phyloP scores from a whole-genome alignment of 1,139 yeast genomes.

The Zygosaccharomyces sapae region DNA sequence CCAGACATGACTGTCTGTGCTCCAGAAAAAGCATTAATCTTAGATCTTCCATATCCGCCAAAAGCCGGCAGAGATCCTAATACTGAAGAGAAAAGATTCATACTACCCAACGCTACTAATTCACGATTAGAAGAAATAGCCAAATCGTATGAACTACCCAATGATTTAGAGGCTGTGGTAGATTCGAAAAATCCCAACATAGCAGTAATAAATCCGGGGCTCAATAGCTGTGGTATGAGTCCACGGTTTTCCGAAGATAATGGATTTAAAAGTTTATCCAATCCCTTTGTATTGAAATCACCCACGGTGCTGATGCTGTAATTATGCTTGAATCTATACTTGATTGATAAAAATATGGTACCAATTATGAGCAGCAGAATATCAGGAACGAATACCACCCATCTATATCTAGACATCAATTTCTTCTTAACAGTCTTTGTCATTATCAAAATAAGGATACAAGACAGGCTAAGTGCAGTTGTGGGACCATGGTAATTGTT shows the following conservation, averaged over 20 bases:
- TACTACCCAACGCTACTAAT: constrained; percentile 74
- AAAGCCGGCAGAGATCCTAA: constrained; percentile 84
- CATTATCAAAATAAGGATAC: constrained; percentile 45
- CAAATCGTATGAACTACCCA: constrained; percentile 60
- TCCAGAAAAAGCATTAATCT: constrained; percentile 79
- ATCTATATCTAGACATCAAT: constrained; percentile 35
- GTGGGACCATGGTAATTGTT: constrained; percentile 48
- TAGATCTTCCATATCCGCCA: constrained; percentile 95
- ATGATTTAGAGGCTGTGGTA: constrained; percentile 84
- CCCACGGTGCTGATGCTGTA: constrained; percentile 70
- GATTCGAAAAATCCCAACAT: constrained; percentile 90
- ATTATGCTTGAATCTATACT: constrained; percentile 49
- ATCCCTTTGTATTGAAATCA: constrained; percentile 45
- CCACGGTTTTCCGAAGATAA: constrained; percentile 37
- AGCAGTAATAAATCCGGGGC: constrained; percentile 71
- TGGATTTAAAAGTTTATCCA: constrained; percentile 47
- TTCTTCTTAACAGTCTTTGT: constrained; percentile 44
- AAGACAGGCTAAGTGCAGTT: constrained; percentile 46
- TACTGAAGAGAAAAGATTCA: constrained; percentile 61
- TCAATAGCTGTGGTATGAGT: constrained; percentile 39
- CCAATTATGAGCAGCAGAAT: constrained; percentile 68
- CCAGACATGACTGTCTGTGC: constrained; percentile 86
- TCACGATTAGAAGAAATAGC: constrained; percentile 75
- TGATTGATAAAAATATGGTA: constrained; percentile 55
- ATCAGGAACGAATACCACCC: constrained; percentile 62